phyloP scores from a whole-genome alignment of 495 filamentous ascomycete species.

The Hyaloscypha hepaticicola region DNA sequence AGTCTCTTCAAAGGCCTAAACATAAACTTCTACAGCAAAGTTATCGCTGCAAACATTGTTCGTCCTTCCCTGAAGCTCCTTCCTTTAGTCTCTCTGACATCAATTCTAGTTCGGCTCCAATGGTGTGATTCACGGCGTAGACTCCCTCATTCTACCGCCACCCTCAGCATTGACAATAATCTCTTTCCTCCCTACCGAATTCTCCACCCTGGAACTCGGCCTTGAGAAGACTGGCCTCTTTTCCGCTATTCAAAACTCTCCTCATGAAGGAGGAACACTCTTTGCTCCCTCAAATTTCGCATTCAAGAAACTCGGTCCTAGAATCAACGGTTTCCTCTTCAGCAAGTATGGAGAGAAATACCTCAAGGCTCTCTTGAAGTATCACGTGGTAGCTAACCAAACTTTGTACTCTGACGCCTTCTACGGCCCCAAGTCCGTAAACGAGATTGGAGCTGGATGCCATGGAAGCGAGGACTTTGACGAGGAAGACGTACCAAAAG shows the following conservation, averaged over 20 bases:
- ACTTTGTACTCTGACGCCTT: conserved; percentile 82
- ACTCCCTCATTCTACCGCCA: conserved; percentile 71
- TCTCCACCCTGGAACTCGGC: conserved; percentile 73
- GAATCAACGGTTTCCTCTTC: conserved; percentile 77
- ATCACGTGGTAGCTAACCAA: conserved; percentile 71
- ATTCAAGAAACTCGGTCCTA: conserved; percentile 66
- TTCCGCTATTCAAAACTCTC: conserved; percentile 41
- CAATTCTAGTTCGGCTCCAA: conserved; percentile 56
- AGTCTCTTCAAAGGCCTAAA: conserved; percentile 52
- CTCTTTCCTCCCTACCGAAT: conserved; percentile 64
- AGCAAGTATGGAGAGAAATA: conserved; percentile 64
- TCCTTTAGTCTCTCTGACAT: neutral
- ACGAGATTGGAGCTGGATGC: neutral
- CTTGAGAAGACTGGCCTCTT: conserved; percentile 67
- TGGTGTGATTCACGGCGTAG: conserved; percentile 76
- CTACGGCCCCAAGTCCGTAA: conserved; percentile 43
- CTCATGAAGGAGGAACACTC: conserved; percentile 57
- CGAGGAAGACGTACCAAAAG: conserved; percentile 14
- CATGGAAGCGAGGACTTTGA: conserved; percentile 17
- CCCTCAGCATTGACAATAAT: conserved; percentile 58
- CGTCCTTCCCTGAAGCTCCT: conserved; percentile 23
- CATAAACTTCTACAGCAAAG: conserved; percentile 70
- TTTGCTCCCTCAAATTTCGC: conserved; percentile 78
- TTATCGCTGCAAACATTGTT: conserved; percentile 68
- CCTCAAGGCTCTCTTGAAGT: conserved; percentile 70